These are phyloP conservation scores for Calocybe cyanea DNA, from an alignment of 768 basidiomycete species.

Conservation along the genomic window DNA sequence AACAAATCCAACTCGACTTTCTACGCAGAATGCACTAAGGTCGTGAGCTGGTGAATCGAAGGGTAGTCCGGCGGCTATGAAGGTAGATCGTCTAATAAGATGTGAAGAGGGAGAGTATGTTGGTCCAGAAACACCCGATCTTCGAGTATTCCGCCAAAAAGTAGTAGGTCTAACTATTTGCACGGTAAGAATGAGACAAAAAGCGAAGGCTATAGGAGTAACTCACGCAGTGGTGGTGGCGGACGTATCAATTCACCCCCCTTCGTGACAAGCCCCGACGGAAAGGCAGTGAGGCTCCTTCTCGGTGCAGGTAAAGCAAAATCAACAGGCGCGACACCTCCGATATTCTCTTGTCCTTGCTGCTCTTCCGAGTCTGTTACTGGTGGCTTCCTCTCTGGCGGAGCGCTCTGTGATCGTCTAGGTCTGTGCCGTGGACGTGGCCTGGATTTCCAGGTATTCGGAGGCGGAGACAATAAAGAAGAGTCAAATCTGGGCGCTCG, in stretches of 20 bases:
- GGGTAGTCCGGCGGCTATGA: constrained; percentile 71
- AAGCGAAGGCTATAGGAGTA: background rate
- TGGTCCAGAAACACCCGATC: constrained; percentile 66
- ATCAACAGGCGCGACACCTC: constrained; percentile 11
- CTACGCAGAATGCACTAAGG: constrained; percentile 59
- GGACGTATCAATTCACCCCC: constrained; percentile 53
- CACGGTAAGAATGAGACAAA: background rate
- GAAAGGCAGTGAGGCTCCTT: constrained; percentile 28
- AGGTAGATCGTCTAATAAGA: constrained; percentile 73
- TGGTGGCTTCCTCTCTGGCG: constrained; percentile 30
- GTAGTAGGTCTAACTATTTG: constrained; percentile 71
- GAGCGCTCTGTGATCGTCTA: constrained; percentile 46
- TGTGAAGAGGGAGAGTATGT: constrained; percentile 73
- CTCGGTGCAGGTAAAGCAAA: constrained; percentile 17
- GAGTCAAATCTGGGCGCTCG: constrained; percentile 26
- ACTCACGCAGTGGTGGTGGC: constrained; percentile 64
- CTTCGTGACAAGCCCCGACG: constrained; percentile 23
- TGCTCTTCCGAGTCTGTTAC: background rate
- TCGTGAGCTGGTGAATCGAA: constrained; percentile 62
- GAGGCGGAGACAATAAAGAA: constrained; percentile 42
- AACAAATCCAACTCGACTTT: constrained; percentile 48
- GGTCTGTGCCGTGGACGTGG: constrained; percentile 32
- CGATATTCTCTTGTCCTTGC: constrained; percentile 6
- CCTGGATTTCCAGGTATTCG: constrained; percentile 43
- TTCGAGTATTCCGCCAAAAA: constrained; percentile 73